Evolutionary conservation across 2,329 filamentous ascomycete genomes (phyloP), one percentile per base, ranked within the genome.

Genomic region (Fusarium veterinarium): DNA sequence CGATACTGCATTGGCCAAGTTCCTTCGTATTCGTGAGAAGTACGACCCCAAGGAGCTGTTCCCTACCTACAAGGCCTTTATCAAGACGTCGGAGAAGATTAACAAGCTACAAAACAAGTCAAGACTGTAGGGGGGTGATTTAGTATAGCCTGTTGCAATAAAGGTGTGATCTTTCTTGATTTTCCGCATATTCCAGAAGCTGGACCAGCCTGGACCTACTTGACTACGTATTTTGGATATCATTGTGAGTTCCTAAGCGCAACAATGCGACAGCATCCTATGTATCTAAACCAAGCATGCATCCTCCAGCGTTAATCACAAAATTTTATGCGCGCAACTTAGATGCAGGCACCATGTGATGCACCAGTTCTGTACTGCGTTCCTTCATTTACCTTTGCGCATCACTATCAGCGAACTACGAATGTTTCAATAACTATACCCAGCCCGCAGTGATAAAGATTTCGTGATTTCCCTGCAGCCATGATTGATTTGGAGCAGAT

Each of bases 41-140:
- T 62, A 57, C 17, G 60, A 62, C 37, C 60, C 60, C 4, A 56
- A 35, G 13, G 41, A 45, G 1, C 33, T 58, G 3, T 62, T 62
- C 16, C 51, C 41, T 14, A 42, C 30, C 20, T 62, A 57, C 17
- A 62, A 58, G 31, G 25, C 30, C 11, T 58, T 58, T 19, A n/a
- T 56, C n/a, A 56, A 45, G 38, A 56, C 52, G 8, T 56, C 52
- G 8, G 38, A 56, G 38, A 56, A 56, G 52, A 56, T 56, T 17
- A 56, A 56, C n/a, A 45, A 45, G 20, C 12, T 56, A 19, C 38
- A 56, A 33, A 56, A 20, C 9, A 56, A 56, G 38, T 56, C 52
- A 33, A 33, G 52, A 11, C 38, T 56, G n/a, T 45, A 16, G 9
- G 6, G n/a, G 7, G n/a, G 5, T 44, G 17, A 33, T 19, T 10